Evolutionary conservation across 257 asterid species (phyloP).

Genomic region (Catharanthus roseus): DNA sequence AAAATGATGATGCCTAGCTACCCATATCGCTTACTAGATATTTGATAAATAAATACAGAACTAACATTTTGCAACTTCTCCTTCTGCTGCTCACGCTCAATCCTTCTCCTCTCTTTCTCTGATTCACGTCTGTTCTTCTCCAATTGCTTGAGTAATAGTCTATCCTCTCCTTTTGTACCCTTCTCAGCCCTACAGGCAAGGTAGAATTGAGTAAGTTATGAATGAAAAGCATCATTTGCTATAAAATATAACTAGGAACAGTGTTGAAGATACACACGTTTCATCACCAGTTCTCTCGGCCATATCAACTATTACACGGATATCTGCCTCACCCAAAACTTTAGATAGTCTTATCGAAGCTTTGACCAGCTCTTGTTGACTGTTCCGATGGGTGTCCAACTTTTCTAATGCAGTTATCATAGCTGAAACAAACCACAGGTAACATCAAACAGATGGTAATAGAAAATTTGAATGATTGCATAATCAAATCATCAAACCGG

Average conservation of each 20-base stretch:
- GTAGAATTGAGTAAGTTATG: conserved; percentile 16
- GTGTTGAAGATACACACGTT: conserved; percentile 42
- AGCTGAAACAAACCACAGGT: conserved; percentile 43
- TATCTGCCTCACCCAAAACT: conserved; percentile 67
- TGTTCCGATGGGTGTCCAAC: conserved; percentile 33
- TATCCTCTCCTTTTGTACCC: conserved; percentile 51
- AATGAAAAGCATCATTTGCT: conserved; percentile 16
- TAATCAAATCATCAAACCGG: too few species aligned
- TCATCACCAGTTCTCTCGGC: conserved; percentile 45
- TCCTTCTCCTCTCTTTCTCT: conserved; percentile 71
- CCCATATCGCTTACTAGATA: background rate
- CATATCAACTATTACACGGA: conserved; percentile 49
- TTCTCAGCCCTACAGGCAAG: conserved; percentile 67
- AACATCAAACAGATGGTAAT: background rate
- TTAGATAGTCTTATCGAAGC: conserved; percentile 67
- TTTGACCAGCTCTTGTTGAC: conserved; percentile 53
- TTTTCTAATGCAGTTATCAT: conserved; percentile 55
- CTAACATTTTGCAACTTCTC: conserved; percentile 73
- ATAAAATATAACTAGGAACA: conserved; percentile 12
- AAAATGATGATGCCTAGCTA: background rate
- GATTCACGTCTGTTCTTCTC: conserved; percentile 68
- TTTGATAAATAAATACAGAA: background rate
- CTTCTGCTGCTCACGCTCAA: conserved; percentile 60
- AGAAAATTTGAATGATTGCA: background rate
- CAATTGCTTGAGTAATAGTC: conserved; percentile 54